Evolutionary conservation across 2,329 filamentous ascomycete genomes (phyloP).

Genomic region (Pestalotiopsis sp.): DNA sequence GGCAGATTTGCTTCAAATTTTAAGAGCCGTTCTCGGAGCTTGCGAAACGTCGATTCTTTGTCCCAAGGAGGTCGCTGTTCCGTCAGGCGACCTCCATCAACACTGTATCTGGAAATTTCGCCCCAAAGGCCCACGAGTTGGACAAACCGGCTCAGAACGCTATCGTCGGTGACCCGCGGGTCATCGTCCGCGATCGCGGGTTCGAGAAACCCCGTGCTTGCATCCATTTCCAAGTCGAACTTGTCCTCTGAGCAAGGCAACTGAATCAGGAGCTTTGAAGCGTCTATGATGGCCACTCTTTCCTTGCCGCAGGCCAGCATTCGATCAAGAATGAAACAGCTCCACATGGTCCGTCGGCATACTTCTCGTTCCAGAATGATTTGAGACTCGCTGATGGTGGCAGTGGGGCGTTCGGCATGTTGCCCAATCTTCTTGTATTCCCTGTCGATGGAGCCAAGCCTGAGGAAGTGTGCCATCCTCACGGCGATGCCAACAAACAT

Average conservation of each 20-base stretch:
- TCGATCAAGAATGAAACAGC: slow-evolving; percentile 73
- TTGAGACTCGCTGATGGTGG: slow-evolving; percentile 25
- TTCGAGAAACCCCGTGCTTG: slow-evolving; percentile 53
- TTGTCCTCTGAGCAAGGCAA: slow-evolving; percentile 69
- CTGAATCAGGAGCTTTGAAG: slow-evolving; percentile 64
- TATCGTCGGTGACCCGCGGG: slow-evolving; percentile 40
- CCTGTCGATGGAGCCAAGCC: slow-evolving; percentile 59
- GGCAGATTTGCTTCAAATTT: slow-evolving; percentile 58
- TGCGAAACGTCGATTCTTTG: slow-evolving; percentile 53
- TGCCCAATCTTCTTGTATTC: slow-evolving; percentile 28
- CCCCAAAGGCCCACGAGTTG: slow-evolving; percentile 63
- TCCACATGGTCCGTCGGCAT: slow-evolving; percentile 72
- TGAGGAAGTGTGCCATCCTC: slow-evolving; percentile 64
- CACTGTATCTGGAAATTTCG: slow-evolving; percentile 59
- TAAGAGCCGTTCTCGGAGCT: slow-evolving; percentile 53
- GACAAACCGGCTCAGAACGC: slow-evolving; percentile 55
- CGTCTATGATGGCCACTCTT: slow-evolving; percentile 60
- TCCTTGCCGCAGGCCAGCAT: slow-evolving; percentile 68
- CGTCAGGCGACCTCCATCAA: slow-evolving; percentile 52
- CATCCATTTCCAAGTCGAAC: slow-evolving; percentile 64
- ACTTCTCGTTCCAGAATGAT: slow-evolving; percentile 64
- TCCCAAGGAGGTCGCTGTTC: slow-evolving; percentile 64
- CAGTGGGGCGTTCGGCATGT: slow-evolving; percentile 20
- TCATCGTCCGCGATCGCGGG: slow-evolving; percentile 10
- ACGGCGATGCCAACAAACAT: slow-evolving; percentile 68